Conservation (phyloP, 768 basidiomycete genomes). For the Lactifluus pinguis region DNA sequence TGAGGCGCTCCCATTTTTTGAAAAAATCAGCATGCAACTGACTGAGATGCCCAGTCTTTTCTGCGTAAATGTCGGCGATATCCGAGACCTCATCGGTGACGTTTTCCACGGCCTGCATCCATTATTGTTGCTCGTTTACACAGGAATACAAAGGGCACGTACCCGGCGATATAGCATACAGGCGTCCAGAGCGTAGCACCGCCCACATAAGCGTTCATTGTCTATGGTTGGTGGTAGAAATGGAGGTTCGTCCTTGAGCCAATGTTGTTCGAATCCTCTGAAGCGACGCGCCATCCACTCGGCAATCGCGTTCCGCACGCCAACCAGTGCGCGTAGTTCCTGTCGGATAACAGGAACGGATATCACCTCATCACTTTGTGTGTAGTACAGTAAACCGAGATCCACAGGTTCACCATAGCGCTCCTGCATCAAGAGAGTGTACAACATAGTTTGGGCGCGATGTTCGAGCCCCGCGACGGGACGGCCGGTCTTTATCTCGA, state of each 20-base stretch:
- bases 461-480: constrained; percentile 76
- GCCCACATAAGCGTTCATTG: constrained; percentile 65
- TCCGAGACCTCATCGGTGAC: constrained; percentile 44
- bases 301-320: constrained; percentile 78
- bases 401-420: constrained; percentile 79
- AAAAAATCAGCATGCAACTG: constrained; percentile 66
- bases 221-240: constrained; percentile 88
- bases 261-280: constrained; percentile 12
- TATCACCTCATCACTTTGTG: constrained; percentile 82
- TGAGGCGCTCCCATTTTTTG: constrained; percentile 79
- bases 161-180: constrained; percentile 95
- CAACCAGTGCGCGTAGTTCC: constrained; percentile 79
- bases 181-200: constrained; percentile 73
- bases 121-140: not conserved
- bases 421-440: constrained; percentile 83
- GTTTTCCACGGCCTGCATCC: constrained; percentile 55
- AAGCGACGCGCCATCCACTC: constrained; percentile 56
- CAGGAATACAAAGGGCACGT: constrained; percentile 10
- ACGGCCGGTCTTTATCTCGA: constrained; percentile 96
- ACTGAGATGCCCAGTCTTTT: constrained; percentile 77
- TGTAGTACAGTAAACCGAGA: constrained; percentile 87
- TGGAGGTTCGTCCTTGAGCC: constrained; percentile 24
- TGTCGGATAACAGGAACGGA: constrained; percentile 71
- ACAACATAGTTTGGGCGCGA: constrained; percentile 96
- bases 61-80: constrained; percentile 58